A percentile compares a stretch with the other conserved stretches of the same genome.
These are phyloP conservation scores for Apiotrichum veenhuisii DNA, from an alignment of 1,284 basidiomycete species.

Conservation along the genomic window DNA sequence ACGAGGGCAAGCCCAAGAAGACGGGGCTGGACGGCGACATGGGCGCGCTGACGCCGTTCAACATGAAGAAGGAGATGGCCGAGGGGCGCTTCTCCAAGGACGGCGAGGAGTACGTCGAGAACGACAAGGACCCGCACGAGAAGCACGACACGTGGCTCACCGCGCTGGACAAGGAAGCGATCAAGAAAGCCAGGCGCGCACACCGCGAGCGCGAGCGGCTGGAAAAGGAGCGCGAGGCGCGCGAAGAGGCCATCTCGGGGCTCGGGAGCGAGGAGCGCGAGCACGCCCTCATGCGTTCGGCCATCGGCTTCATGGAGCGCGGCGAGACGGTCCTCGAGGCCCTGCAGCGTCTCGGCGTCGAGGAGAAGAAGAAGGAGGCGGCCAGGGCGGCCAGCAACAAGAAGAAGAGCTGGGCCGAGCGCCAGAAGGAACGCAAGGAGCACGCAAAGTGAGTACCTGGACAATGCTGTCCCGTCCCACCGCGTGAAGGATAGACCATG, in stretches of 20 bases:
- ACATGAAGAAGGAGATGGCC: constrained; percentile 98
- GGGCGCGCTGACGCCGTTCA: constrained; percentile 94
- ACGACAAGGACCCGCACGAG: constrained; percentile 78
- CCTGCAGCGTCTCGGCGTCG: constrained; percentile 74
- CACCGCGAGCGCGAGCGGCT: constrained; percentile 62
- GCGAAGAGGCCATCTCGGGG: constrained; percentile 53
- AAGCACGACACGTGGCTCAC: constrained; percentile 95
- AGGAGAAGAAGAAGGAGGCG: constrained; percentile 48
- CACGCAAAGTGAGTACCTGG: constrained; percentile 67
- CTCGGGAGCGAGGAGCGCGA: constrained; percentile 55
- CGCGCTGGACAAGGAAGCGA: constrained; percentile 76
- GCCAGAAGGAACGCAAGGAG: constrained; percentile 49
- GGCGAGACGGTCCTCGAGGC: constrained; percentile 89
- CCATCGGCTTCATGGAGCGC: constrained; percentile 71
- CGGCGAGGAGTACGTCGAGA: constrained; percentile 73
- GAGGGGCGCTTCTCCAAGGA: constrained; percentile 95
- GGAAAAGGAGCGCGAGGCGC: constrained; percentile 66
- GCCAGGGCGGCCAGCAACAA: no score
- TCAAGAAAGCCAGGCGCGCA: constrained; percentile 76
- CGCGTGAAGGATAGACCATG: no score
- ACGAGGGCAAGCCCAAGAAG: constrained; percentile 23
- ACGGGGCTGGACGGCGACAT: constrained; percentile 58
- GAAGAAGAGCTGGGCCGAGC: constrained; percentile 49
- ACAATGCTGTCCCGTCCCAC: no score
- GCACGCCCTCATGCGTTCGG: constrained; percentile 62